Evolutionary conservation across 768 basidiomycete species (phyloP).

Genomic region (Megacollybia marginata): DNA sequence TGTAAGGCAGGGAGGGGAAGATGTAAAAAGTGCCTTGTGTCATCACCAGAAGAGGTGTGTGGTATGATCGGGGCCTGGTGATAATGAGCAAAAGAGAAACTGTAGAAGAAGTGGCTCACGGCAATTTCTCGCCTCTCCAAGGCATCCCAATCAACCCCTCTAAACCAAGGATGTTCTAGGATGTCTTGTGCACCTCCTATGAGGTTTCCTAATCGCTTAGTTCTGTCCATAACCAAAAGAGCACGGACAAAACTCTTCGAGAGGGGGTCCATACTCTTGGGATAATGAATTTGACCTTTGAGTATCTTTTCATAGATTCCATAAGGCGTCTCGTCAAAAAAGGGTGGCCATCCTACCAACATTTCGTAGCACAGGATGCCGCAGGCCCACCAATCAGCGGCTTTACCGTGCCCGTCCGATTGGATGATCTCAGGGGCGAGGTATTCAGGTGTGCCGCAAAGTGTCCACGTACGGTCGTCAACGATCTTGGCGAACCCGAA

Average conservation of each 20-base stretch:
- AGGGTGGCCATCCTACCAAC: constrained; percentile 97
- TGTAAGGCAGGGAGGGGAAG: constrained; percentile 69
- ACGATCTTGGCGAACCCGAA: constrained; percentile 98
- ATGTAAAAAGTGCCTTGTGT: constrained; percentile 81
- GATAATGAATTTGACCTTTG: constrained; percentile 82
- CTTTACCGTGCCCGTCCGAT: constrained; percentile 95
- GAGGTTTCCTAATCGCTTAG: constrained; percentile 88
- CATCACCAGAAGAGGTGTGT: constrained; percentile 69
- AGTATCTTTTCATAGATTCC: constrained; percentile 99
- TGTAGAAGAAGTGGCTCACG: constrained; percentile 33
- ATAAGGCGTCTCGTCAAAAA: constrained; percentile 96
- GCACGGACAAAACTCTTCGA: constrained; percentile 85
- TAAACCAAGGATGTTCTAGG: constrained; percentile 90
- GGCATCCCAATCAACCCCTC: constrained; percentile 89
- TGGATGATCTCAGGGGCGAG: constrained; percentile 98
- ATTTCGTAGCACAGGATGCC: constrained; percentile 97
- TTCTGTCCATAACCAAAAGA: constrained; percentile 88
- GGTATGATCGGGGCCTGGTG: constrained; percentile 81
- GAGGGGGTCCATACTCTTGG: constrained; percentile 80
- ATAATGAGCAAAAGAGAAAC: constrained; percentile 2
- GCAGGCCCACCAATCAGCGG: constrained; percentile 99
- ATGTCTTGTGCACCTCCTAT: constrained; percentile 89
- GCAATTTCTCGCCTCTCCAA: constrained; percentile 81
- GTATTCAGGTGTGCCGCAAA: constrained; percentile 95
- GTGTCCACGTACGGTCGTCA: constrained; percentile 95